Evolutionary conservation across 768 basidiomycete genomes (phyloP), one percentile per base, ranked within the genome.

Genomic region (Leccinum ochraceum): DNA sequence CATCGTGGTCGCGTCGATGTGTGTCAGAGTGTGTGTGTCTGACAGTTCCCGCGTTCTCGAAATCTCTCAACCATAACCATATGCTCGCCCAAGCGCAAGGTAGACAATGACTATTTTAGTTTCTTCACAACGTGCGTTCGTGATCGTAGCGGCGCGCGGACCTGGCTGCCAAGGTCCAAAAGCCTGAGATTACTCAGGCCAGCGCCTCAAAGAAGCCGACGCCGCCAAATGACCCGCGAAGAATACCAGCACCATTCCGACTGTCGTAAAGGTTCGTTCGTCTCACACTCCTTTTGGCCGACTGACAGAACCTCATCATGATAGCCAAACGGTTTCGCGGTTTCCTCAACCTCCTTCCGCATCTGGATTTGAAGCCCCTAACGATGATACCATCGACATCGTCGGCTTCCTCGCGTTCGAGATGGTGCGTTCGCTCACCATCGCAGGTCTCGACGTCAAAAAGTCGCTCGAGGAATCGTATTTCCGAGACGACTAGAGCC

Each of bases 231-330:
- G 95, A 95, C 94, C 8, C 83, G 92, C 67, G 95, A 98, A 72
- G 94, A 98, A 68, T 98, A 98, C 72, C 91, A 95, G 61, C 94
- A 95, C 71, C 98, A 97, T 71, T 95, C 95, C 2, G 94, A 96
- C 72, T 97, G 95, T 77, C 87, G 32, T 11, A 34, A 34, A 34
- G 32, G 32, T 92, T 50, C 34, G 77, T 5, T 28, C 3, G 0
- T 14, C 32, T 11, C 30, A 5, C 6, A 6, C 0, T 14, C 7
- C 5, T 1, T 24, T 30, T 46, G 22, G n/a, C 42, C 54, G 39
- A 59, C 17, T 8, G 1, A 42, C 36, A 42, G 39, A n/a, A 6
- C 39, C 39, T n/a, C 17, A 1, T 63, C 24, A 97, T 24, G 22
- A 26, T 26, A 24, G 95, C 89, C 17, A 95, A 95, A 75, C 92